Percentiles rank a stretch among this genome's conserved stretches.
These are phyloP conservation scores for Pseudogymnoascus sp. DNA, from an alignment of 2,329 filamentous ascomycete species.

Conservation along the genomic window DNA sequence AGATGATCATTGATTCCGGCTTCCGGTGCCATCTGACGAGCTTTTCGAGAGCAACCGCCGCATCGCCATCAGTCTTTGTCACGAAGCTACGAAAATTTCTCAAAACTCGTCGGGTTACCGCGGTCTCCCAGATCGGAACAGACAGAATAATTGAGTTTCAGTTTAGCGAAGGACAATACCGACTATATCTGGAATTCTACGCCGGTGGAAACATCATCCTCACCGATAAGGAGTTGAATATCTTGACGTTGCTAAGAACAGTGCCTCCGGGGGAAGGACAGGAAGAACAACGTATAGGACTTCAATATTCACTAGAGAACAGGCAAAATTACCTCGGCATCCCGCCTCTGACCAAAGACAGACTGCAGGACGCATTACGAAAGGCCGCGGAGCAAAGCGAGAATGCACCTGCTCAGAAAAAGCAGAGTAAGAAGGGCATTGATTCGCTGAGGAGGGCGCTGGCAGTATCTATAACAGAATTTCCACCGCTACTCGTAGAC, in stretches of 20 bases:
- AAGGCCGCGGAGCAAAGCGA: constrained; percentile 53
- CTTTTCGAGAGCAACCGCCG: constrained; percentile 79
- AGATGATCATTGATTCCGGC: constrained; percentile 86
- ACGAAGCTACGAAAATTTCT: constrained; percentile 76
- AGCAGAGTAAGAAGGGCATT: constrained; percentile 56
- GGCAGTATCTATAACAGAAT: constrained; percentile 76
- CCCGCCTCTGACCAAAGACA: constrained; percentile 64
- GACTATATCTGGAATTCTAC: constrained; percentile 90
- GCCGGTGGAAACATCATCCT: constrained; percentile 91
- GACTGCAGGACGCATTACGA: constrained; percentile 60
- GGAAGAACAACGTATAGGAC: constrained; percentile 68
- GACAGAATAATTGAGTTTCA: constrained; percentile 87
- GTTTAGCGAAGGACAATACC: constrained; percentile 85
- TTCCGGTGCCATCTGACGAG: constrained; percentile 92
- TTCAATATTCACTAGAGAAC: constrained; percentile 70
- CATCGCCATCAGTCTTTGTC: constrained; percentile 78
- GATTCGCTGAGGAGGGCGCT: constrained; percentile 73
- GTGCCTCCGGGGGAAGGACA: constrained; percentile 77
- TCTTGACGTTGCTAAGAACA: constrained; percentile 69
- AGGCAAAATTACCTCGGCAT: constrained; percentile 76
- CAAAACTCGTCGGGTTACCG: constrained; percentile 75
- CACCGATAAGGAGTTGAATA: constrained; percentile 74
- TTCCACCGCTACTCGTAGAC: constrained; percentile 79
- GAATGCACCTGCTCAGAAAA: constrained; percentile 46
- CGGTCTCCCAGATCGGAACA: constrained; percentile 77